Conservation (phyloP, 2,329 filamentous ascomycete genomes). For the Ophiostoma sp. region DNA sequence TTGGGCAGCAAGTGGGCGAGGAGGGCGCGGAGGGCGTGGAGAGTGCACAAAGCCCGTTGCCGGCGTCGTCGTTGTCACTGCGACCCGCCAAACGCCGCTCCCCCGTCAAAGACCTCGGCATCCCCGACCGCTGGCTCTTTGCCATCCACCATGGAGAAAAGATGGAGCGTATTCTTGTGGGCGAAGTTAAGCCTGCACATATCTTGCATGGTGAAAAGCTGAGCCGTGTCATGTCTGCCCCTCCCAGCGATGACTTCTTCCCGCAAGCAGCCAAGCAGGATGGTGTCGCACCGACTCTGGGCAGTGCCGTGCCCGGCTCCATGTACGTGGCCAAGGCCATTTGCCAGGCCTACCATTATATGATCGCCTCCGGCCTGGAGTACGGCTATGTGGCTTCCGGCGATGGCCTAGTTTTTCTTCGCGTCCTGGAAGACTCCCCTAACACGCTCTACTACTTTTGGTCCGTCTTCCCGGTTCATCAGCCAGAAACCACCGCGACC, state of each 20-base stretch:
- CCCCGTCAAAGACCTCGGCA: background rate
- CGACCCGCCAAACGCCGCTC: background rate
- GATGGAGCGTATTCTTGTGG: conserved; percentile 11
- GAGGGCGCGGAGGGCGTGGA: too few relatives aligned
- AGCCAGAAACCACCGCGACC: background rate
- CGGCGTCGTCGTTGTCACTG: too few relatives aligned
- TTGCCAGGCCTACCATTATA: conserved; percentile 23
- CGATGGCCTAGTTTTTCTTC: conserved; percentile 21
- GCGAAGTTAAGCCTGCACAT: conserved; percentile 21
- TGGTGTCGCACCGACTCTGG: background rate
- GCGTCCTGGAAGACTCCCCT: conserved; percentile 17
- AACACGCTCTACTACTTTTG: conserved; percentile 21
- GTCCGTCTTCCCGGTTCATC: conserved; percentile 1
- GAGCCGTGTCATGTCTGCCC: background rate
- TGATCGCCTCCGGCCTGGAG: conserved; percentile 20
- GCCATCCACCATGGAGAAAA: background rate
- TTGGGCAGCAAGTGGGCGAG: background rate
- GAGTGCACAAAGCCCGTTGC: too few relatives aligned
- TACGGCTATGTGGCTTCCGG: conserved; percentile 22
- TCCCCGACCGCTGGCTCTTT: conserved; percentile 18
- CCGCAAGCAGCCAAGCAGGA: background rate
- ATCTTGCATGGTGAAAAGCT: conserved; percentile 3
- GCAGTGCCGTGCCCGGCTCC: background rate
- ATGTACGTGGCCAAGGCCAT: conserved; percentile 17
- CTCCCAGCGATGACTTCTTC: conserved; percentile 23